phyloP scores from a whole-genome alignment of 1,284 basidiomycete species.

The Mixia osmundae region DNA sequence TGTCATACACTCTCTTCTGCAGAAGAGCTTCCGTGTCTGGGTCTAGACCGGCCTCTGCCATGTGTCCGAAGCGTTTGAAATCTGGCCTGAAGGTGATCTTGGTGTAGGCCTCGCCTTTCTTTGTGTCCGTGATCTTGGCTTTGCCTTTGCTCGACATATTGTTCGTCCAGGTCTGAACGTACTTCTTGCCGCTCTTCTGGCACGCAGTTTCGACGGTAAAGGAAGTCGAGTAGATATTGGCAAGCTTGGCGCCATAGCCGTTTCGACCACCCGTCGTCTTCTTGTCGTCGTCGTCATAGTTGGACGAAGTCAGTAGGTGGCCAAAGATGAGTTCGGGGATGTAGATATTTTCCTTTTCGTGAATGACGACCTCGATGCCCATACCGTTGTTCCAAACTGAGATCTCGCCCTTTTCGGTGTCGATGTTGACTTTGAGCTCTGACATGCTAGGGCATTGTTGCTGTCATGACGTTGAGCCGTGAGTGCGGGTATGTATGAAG shows the following conservation, averaged over 20 bases:
- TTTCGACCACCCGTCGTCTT: slow-evolving; percentile 90
- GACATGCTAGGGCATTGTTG: slow-evolving; percentile 77
- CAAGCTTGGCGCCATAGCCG: slow-evolving; percentile 92
- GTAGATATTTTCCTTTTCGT: slow-evolving; percentile 76
- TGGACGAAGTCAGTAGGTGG: slow-evolving; percentile 80
- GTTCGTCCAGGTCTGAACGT: slow-evolving; percentile 79
- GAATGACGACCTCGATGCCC: slow-evolving; percentile 93
- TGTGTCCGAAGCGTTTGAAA: slow-evolving; percentile 64
- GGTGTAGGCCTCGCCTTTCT: slow-evolving; percentile 74
- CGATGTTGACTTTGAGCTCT: slow-evolving; percentile 62
- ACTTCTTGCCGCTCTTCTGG: slow-evolving; percentile 65
- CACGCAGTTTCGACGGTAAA: slow-evolving; percentile 97
- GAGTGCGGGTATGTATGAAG: neutral
- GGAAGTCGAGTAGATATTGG: slow-evolving; percentile 94
- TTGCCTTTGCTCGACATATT: slow-evolving; percentile 78
- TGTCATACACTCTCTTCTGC: slow-evolving; percentile 86
- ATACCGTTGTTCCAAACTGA: slow-evolving; percentile 88
- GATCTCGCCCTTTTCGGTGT: slow-evolving; percentile 61
- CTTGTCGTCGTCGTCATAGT: slow-evolving; percentile 97
- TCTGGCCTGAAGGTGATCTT: slow-evolving; percentile 87
- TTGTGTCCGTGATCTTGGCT: slow-evolving; percentile 79
- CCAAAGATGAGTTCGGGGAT: slow-evolving; percentile 98
- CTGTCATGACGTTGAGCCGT: slow-evolving; percentile 24
- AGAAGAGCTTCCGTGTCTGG: slow-evolving; percentile 74
- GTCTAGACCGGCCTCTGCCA: slow-evolving; percentile 82